Evolutionary conservation across 768 basidiomycete species (phyloP).

Genomic region (Naganishia randhawae): DNA sequence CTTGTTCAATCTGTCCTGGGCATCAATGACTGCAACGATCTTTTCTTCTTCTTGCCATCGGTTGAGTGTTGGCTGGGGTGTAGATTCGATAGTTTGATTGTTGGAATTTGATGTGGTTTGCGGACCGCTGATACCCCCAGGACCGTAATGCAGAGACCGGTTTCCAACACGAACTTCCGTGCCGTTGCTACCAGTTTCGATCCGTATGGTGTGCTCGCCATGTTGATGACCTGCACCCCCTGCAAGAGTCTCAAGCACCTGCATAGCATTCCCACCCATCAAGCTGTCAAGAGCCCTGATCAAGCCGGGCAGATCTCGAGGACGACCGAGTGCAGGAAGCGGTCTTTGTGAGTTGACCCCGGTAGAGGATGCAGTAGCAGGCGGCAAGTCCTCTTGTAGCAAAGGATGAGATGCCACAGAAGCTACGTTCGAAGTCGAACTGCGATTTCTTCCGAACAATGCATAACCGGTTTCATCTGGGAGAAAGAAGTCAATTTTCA

Average conservation of each 20-base stretch:
- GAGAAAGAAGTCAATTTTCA: not conserved
- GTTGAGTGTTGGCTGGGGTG: constrained; percentile 74
- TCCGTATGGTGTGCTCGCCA: constrained; percentile 65
- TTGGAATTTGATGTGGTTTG: not conserved
- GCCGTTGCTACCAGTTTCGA: constrained; percentile 54
- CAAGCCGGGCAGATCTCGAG: constrained; percentile 14
- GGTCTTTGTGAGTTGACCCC: not conserved
- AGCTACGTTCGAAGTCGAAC: constrained; percentile 2
- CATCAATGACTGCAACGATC: constrained; percentile 71
- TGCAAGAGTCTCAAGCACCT: constrained; percentile 16
- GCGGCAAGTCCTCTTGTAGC: constrained; percentile 10
- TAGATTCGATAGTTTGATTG: constrained; percentile 52
- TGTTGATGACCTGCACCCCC: constrained; percentile 12
- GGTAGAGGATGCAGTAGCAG: not conserved
- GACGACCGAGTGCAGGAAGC: constrained; percentile 3
- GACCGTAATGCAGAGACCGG: constrained; percentile 11
- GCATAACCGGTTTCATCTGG: constrained; percentile 5
- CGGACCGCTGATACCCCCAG: not conserved
- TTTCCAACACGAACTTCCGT: constrained; percentile 15
- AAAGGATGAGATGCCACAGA: constrained; percentile 26
- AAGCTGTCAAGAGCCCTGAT: constrained; percentile 23
- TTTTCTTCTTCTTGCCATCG: constrained; percentile 88
- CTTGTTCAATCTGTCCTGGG: constrained; percentile 63
- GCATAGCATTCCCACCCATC: constrained; percentile 22
- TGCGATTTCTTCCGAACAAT: constrained; percentile 10